Evolutionary conservation across 306 rosid species (phyloP), one percentile per base, ranked within the genome.

Genomic region (Styphnolobium japonicum): DNA sequence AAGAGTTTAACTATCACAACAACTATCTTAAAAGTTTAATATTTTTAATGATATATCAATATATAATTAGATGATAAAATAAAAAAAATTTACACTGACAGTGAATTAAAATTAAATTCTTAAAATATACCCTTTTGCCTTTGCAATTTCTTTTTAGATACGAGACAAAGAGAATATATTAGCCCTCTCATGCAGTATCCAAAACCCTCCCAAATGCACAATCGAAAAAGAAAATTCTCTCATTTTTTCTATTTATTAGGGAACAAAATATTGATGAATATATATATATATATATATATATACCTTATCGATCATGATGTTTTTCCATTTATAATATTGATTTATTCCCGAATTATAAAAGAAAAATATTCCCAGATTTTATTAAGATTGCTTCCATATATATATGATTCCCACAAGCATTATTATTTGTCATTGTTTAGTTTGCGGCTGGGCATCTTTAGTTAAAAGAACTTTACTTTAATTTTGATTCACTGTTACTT

Each of bases 391-490:
- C 42, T 7, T 49, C 75, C 45, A 7, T 45, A 7, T 45, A 4
- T 46, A 67, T 36, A 73, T 65, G 84, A 84, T 84, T 74, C 87
- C 64, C 78, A 49, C 66, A 34, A 65, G 75, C 75, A 75, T 84
- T 66, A 29, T 52, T 60, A 43, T 48, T 65, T 83, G 45, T 64
- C 86, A 25, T 70, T 25, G 76, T 15, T 27, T 27, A 27, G 3
- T 67, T 78, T 76, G 60, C n/a, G 56, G 46, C 66, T 36, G n/a
- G 18, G 83, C 66, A 64, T 83, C 68, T 42, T 57, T 22, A 39
- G 53, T 12, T 65, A 39, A 51, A 56, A 51, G 49, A 49, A 19
- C 40, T 34, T 14, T n/a, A n/a, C n/a, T n/a, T n/a, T n/a, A n/a
- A n/a, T n/a, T n/a, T n/a, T n/a, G n/a, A n/a, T n/a, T n/a, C n/a